Evolutionary conservation across 2,329 filamentous ascomycete species (phyloP), one percentile per base, ranked within the genome.

Genomic region (Apiospora malaysiana): DNA sequence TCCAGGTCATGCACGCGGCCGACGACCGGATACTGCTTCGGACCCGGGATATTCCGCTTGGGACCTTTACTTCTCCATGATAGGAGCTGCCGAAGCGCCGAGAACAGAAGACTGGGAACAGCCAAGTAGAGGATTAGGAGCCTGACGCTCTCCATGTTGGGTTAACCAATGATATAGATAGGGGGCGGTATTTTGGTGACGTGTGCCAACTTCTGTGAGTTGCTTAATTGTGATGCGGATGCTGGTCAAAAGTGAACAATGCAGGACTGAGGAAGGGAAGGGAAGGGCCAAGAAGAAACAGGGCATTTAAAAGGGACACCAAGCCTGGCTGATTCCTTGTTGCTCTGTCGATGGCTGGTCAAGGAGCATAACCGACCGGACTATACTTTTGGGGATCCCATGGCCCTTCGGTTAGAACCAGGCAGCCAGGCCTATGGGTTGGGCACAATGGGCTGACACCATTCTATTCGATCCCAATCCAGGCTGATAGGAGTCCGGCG

Each of bases 1-100:
- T 85, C 82, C 1, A 87, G 74, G 71, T 87, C 85, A 73, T 86
- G 85, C 18, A 87, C 80, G 66, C 85, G 82, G 42, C 85, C 85
- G 23, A 87, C 78, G 27, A 87, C 75, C 49, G 85, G 85, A 69
- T 83, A 85, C 73, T 85, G 84, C 70, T 78, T 81, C 14, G 85
- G 85, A 0, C 85, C 85, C 0, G 85, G 85, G 68, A 87, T 85
- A 68, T 73, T 78, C 70, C 76, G 72, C 72, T 80, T 78, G 21
- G 72, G 32, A 23, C 72, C 75, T 66, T 78, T 81, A 65, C 73
- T 77, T 66, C 73, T 72, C 82, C 82, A 82, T 71, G 76, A 78
- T 10, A 82, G 63, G 18, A 84, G 69, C 69, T 82, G 82, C n/a
- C 81, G 79, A 16, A 84, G 25, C 32, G 77, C 78, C 9, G 83